Evolutionary conservation across 345 rosid genomes (phyloP), one percentile per base, ranked within the genome.

Genomic region (Angophora floribunda): DNA sequence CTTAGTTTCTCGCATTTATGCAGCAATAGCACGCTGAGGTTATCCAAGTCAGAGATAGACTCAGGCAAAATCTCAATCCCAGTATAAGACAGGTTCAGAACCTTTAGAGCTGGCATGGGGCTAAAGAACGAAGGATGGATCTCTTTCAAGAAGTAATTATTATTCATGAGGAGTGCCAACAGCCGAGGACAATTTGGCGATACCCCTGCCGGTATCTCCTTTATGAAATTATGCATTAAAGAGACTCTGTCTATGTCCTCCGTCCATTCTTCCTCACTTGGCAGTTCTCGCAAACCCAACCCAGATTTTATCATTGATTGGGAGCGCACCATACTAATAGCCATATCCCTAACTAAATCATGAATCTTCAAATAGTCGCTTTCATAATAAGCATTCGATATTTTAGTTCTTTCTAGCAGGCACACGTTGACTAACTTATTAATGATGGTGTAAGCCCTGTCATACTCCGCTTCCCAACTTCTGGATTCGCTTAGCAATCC

Each of bases 181-280:
- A 91, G 90, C 26, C 65, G 85, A 24, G 90, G 87, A 65, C 93
- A 90, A n/a, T 12, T 85, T 79, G 93, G 91, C 6, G 88, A n/a
- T 8, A 19, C 21, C 12, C 52, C 50, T 16, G 51, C 51, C 28
- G 88, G 85, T 55, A 91, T 51, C 80, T 84, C 87, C 65, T 84
- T 88, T 6, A 89, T 59, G 17, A n/a, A 2, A 36, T 87, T 90
- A 6, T 86, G 10, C 87, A 91, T 79, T 28, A 91, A 30, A 16
- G 90, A 91, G 21, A 85, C 88, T 24, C 7, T 87, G 36, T 51
- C 85, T 1, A 87, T 50, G 50, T 88, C 85, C 45, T 45, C 88
- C 17, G 41, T 50, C 89, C 90, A 87, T 51, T 65, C 63, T 12
- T 57, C 21, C 41, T 32, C 87, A 32, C 36, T n/a, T 2, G 89